These are phyloP conservation scores for Rosa multiflora DNA, from an alignment of 306 rosid species.

Conservation along the genomic window DNA sequence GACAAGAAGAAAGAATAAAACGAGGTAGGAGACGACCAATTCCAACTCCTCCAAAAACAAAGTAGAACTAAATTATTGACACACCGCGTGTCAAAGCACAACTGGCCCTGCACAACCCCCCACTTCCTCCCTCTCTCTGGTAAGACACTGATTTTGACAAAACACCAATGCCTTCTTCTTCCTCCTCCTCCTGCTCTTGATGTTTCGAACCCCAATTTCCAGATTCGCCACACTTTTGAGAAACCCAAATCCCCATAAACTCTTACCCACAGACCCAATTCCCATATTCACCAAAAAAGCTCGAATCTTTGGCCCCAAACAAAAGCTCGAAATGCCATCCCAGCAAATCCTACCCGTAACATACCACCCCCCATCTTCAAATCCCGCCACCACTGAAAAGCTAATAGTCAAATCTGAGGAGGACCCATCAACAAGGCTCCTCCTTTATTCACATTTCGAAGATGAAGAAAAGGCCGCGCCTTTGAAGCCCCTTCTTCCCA, in stretches of 20 bases:
- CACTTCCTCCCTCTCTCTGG: background rate
- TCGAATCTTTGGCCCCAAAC: background rate
- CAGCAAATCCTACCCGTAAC: constrained; percentile 50
- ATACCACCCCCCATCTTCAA: constrained; percentile 29
- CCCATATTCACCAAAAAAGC: background rate
- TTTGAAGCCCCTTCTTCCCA: constrained; percentile 44
- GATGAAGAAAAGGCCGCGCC: constrained; percentile 31
- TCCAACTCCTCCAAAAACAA: constrained; percentile 23
- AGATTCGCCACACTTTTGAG: background rate
- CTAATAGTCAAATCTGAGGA: constrained; percentile 33
- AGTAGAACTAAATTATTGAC: background rate
- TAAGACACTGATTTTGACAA: constrained; percentile 4
- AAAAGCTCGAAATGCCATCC: constrained; percentile 52
- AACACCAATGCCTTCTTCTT: background rate
- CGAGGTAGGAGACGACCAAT: constrained; percentile 8
- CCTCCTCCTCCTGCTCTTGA: background rate
- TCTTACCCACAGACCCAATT: background rate
- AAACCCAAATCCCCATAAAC: background rate
- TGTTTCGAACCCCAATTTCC: background rate
- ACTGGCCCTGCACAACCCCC: background rate
- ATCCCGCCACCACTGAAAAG: constrained; percentile 13
- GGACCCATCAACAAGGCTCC: constrained; percentile 45
- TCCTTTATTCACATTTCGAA: constrained; percentile 40
- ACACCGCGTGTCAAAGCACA: constrained; percentile 11
- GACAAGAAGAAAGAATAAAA: background rate